phyloP scores from a whole-genome alignment of 768 basidiomycete genomes.

The Russula sp. region DNA sequence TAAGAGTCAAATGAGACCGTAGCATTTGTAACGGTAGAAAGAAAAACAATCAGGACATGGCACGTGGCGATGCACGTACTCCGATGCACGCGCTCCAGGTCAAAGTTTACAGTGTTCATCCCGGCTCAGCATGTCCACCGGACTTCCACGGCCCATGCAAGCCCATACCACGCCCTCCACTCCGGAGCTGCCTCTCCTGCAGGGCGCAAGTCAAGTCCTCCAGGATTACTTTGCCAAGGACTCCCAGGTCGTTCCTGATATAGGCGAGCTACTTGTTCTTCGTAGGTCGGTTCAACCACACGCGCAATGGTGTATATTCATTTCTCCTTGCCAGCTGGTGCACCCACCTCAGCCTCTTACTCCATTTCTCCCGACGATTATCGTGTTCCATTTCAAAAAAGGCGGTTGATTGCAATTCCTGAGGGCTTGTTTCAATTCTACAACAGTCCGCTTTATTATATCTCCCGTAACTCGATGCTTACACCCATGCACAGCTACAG shows the following conservation, averaged over 20 bases:
- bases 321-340: constrained; percentile 38
- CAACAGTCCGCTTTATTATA: constrained; percentile 41
- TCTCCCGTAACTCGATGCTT: constrained; percentile 6
- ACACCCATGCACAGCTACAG: constrained; percentile 40
- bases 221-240: constrained; percentile 68
- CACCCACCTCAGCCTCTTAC: constrained; percentile 68
- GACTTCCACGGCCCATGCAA: constrained; percentile 12
- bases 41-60: background rate
- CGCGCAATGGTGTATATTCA: background rate
- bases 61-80: constrained; percentile 2
- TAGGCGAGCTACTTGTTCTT: constrained; percentile 58
- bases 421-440: constrained; percentile 74
- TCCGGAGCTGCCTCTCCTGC: constrained; percentile 56
- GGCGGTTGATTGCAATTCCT: constrained; percentile 67
- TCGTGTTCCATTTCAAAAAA: constrained; percentile 73
- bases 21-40: no score
- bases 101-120: background rate
- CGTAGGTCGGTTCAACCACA: constrained; percentile 32
- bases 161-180: constrained; percentile 21
- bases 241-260: constrained; percentile 64
- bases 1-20: background rate
- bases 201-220: constrained; percentile 58
- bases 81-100: background rate
- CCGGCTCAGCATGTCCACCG: constrained; percentile 3
- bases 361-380: constrained; percentile 71